Conservation (phyloP, 441 rosid genomes). For the Pelargonium myrrhifolium region DNA sequence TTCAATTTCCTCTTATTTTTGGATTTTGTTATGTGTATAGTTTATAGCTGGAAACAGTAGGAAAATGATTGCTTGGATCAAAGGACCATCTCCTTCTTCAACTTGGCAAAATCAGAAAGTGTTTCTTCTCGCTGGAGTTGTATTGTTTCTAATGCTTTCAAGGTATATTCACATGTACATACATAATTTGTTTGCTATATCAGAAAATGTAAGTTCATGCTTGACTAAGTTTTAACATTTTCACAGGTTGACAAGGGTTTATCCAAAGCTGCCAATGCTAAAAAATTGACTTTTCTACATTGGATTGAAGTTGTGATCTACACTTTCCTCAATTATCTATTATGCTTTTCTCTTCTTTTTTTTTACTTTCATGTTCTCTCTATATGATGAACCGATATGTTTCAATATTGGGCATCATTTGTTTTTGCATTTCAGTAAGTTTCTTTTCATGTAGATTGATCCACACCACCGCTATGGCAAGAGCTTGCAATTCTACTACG, state of each 20-base stretch:
- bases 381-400: background rate
- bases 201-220: background rate
- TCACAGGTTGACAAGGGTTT: slow-evolving; percentile 84
- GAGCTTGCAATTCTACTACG: slow-evolving; percentile 57
- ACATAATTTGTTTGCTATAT: background rate
- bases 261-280: slow-evolving; percentile 69
- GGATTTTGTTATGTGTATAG: no score
- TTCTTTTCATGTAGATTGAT: slow-evolving; percentile 47
- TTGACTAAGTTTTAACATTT: no score
- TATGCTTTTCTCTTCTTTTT: no score
- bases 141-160: slow-evolving; percentile 59
- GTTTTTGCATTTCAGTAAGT: no score
- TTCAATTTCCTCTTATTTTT: background rate
- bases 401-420: no score
- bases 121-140: slow-evolving; percentile 77
- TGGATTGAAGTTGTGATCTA: slow-evolving; percentile 92
- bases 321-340: background rate
- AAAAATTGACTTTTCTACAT: slow-evolving; percentile 80
- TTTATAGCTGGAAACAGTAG: background rate
- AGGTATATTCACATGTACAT: slow-evolving; percentile 30
- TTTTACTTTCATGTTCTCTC: background rate
- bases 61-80: slow-evolving; percentile 60
- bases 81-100: slow-evolving; percentile 71
- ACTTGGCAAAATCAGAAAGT: slow-evolving; percentile 55
- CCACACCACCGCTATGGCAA: slow-evolving; percentile 89